Percentiles rank a stretch among this genome's conserved stretches.
Evolutionary conservation across 2,329 filamentous ascomycete species (phyloP).

Genomic region (Incumbomyces delicatus): DNA sequence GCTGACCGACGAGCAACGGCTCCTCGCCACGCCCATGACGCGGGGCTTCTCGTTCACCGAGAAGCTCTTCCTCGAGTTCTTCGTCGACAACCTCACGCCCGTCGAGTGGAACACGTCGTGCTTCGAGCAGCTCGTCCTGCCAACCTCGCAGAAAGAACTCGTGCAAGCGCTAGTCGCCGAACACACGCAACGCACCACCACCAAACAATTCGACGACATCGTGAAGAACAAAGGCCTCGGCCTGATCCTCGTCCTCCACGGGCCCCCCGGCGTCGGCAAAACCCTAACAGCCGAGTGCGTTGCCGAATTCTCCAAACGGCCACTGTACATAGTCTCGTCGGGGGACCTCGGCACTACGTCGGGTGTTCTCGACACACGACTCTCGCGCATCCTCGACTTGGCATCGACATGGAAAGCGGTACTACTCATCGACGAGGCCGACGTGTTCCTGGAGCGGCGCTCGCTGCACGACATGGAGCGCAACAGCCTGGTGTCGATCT

Average conservation of each 20-base stretch:
- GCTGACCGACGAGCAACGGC: slow-evolving; percentile 72
- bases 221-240: slow-evolving; percentile 80
- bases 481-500: slow-evolving; percentile 78
- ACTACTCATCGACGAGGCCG: slow-evolving; percentile 73
- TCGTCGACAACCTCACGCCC: slow-evolving; percentile 65
- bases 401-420: slow-evolving; percentile 81
- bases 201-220: slow-evolving; percentile 57
- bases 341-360: slow-evolving; percentile 75
- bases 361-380: slow-evolving; percentile 59
- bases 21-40: slow-evolving; percentile 75
- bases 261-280: slow-evolving; percentile 79
- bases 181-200: slow-evolving; percentile 74
- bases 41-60: slow-evolving; percentile 80
- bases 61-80: slow-evolving; percentile 84
- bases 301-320: slow-evolving; percentile 69
- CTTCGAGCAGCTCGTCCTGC: slow-evolving; percentile 71
- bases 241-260: slow-evolving; percentile 71
- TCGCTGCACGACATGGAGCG: slow-evolving; percentile 75
- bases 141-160: slow-evolving; percentile 52
- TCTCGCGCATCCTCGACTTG: slow-evolving; percentile 77
- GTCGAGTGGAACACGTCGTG: slow-evolving; percentile 78
- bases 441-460: slow-evolving; percentile 74
- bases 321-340: slow-evolving; percentile 72
- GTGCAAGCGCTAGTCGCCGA: slow-evolving; percentile 75
- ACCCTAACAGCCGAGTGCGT: slow-evolving; percentile 82